These are phyloP conservation scores for Eremothecium coryli DNA, from an alignment of 1,139 yeast genomes.

Conservation along the genomic window DNA sequence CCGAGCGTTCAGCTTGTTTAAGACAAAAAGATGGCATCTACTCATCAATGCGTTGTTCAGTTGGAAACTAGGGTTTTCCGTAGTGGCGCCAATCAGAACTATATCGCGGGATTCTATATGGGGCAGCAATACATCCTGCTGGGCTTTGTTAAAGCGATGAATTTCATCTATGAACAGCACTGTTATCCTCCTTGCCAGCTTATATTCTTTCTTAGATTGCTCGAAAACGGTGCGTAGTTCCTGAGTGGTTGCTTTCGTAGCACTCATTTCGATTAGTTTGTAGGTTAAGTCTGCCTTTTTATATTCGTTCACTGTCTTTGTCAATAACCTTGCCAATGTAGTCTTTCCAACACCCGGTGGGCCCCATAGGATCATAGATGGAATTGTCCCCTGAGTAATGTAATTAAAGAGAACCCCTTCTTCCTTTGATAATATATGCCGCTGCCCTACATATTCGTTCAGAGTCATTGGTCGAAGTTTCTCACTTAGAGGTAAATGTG, in stretches of 20 bases:
- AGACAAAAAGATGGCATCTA: conserved; percentile 76
- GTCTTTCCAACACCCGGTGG: conserved; percentile 96
- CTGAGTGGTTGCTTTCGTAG: conserved; percentile 64
- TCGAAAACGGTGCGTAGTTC: conserved; percentile 67
- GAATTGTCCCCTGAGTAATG: conserved; percentile 50
- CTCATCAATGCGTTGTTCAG: conserved; percentile 81
- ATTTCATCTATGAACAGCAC: conserved; percentile 86
- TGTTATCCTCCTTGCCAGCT: conserved; percentile 59
- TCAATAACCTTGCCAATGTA: conserved; percentile 45
- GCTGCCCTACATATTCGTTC: conserved; percentile 80
- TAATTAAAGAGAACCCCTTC: conserved; percentile 65
- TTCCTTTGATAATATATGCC: conserved; percentile 59
- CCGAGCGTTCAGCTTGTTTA: conserved; percentile 50
- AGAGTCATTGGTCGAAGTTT: conserved; percentile 65
- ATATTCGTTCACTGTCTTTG: conserved; percentile 29
- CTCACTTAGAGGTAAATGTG: conserved; percentile 74
- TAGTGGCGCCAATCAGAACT: conserved; percentile 84
- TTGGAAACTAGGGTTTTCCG: conserved; percentile 93
- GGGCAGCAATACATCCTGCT: conserved; percentile 77
- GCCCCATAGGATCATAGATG: conserved; percentile 92
- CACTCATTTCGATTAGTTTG: conserved; percentile 75
- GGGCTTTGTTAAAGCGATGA: conserved; percentile 81
- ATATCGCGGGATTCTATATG: conserved; percentile 61
- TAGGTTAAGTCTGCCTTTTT: conserved; percentile 32
- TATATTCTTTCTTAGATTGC: conserved; percentile 60